Conservation (phyloP, 805 yeast genomes). For the Metschnikowia chrysomelidarum region DNA sequence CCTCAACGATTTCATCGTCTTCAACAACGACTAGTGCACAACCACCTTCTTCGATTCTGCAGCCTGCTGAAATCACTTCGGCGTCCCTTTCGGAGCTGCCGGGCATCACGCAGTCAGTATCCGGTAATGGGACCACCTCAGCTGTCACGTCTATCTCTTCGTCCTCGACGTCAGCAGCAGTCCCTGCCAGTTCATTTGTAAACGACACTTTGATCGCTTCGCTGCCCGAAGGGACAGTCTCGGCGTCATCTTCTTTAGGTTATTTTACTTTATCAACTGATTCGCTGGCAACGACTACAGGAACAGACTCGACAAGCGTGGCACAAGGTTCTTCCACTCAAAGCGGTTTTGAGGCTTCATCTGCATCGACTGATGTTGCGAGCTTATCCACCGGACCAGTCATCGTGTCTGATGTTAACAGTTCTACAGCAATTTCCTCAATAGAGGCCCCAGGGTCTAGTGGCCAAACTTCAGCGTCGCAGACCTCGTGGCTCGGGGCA, state of each 20-base stretch:
- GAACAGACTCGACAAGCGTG: too few species aligned
- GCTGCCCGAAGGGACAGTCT: not conserved
- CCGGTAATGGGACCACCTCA: too few species aligned
- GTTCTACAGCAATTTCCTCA: slow-evolving; percentile 4
- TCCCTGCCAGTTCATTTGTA: not conserved
- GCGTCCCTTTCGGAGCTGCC: too few species aligned
- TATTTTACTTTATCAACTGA: too few species aligned
- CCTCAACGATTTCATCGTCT: too few species aligned
- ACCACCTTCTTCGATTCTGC: too few species aligned
- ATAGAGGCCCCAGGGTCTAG: slow-evolving; percentile 6
- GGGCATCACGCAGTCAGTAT: too few species aligned
- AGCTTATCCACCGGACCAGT: not conserved
- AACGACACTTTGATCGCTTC: not conserved
- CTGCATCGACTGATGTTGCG: not conserved
- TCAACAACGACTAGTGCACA: too few species aligned
- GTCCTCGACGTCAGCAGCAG: slow-evolving; percentile 1
- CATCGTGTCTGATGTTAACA: not conserved
- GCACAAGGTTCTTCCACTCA: too few species aligned
- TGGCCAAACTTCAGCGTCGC: not conserved
- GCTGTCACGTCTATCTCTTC: not conserved
- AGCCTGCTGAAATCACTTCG: too few species aligned
- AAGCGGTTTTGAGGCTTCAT: not conserved
- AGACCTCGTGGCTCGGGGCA: too few species aligned
- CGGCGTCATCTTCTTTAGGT: slow-evolving; percentile 2
- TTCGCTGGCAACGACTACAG: too few species aligned